Evolutionary conservation across 345 rosid genomes (phyloP).

Genomic region (Stellera chamaejasme): DNA sequence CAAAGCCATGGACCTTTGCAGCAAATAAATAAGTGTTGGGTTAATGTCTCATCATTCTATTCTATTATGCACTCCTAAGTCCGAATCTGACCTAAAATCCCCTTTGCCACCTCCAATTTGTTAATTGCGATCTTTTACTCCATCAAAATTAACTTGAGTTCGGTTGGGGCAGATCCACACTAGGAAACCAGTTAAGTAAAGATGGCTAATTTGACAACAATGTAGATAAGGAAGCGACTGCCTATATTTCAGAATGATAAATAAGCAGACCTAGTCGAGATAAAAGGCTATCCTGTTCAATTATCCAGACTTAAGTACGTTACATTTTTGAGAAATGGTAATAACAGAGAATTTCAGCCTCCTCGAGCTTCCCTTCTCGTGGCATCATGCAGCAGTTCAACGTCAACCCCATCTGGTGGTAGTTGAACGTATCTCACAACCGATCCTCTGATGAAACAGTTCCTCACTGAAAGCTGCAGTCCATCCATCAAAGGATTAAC

Average conservation of each 20-base stretch:
- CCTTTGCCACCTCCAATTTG: too few species aligned
- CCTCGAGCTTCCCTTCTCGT: conserved; percentile 99
- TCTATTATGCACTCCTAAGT: too few species aligned
- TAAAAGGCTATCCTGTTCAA: conserved; percentile 15
- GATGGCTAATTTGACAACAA: not conserved
- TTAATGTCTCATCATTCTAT: too few species aligned
- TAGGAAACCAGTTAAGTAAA: too few species aligned
- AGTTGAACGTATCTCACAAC: conserved; percentile 96
- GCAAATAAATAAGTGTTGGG: too few species aligned
- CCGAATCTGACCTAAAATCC: too few species aligned
- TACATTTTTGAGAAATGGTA: conserved; percentile 5
- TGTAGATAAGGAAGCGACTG: not conserved
- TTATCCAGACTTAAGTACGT: conserved; percentile 10
- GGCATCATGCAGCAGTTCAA: conserved; percentile 96
- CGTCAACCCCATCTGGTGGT: conserved; percentile 94
- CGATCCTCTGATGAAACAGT: conserved; percentile 97
- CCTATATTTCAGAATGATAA: not conserved
- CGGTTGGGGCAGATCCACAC: too few species aligned
- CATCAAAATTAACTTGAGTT: too few species aligned
- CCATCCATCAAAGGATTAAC: conserved; percentile 11
- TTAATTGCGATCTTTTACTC: too few species aligned
- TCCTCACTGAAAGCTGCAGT: conserved; percentile 92
- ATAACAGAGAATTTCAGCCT: conserved; percentile 32
- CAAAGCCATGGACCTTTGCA: too few species aligned
- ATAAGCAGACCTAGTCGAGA: not conserved